A percentile compares a stretch with the other conserved stretches of the same genome.
Evolutionary conservation across 2,329 filamentous ascomycete genomes (phyloP).

Genomic region (Sclerotinia spermophila): DNA sequence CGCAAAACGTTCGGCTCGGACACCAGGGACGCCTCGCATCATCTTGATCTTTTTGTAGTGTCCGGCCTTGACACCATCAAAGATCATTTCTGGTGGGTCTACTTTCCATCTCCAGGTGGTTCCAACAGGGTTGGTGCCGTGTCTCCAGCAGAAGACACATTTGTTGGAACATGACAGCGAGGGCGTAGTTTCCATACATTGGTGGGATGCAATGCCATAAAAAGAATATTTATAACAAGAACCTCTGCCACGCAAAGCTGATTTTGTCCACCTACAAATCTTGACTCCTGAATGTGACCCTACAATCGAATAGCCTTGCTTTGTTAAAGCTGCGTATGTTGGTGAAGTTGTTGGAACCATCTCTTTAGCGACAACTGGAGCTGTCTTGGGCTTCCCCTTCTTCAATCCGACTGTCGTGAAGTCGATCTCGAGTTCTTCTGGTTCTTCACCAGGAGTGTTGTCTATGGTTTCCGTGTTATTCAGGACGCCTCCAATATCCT

Average conservation of each 20-base stretch:
- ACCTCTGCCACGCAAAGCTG: constrained; percentile 84
- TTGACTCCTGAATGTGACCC: constrained; percentile 95
- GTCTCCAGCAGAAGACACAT: constrained; percentile 98
- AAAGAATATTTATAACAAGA: constrained; percentile 98
- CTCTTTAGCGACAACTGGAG: constrained; percentile 61
- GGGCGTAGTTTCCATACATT: constrained; percentile 97
- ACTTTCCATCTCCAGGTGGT: constrained; percentile 97
- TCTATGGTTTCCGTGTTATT: constrained; percentile 41
- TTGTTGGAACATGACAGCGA: constrained; percentile 97
- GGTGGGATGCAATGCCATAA: constrained; percentile 93
- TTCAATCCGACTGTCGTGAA: constrained; percentile 69
- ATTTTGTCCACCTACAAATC: constrained; percentile 98
- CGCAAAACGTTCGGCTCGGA: constrained; percentile 84
- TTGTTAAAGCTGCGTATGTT: constrained; percentile 83
- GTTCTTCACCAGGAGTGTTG: constrained; percentile 25
- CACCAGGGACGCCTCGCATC: constrained; percentile 89
- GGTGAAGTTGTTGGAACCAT: constrained; percentile 94
- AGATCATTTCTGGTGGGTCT: constrained; percentile 85
- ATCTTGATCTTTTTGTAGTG: constrained; percentile 99
- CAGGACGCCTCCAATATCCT: constrained; percentile 72
- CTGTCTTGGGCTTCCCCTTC: constrained; percentile 43
- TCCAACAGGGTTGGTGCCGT: constrained; percentile 94
- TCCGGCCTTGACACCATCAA: constrained; percentile 81
- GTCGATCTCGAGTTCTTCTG: constrained; percentile 68
- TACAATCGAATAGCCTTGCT: constrained; percentile 94